These are phyloP conservation scores for Pythium oligandrum DNA, from an alignment of 352 stramenopile species.

Conservation along the genomic window DNA sequence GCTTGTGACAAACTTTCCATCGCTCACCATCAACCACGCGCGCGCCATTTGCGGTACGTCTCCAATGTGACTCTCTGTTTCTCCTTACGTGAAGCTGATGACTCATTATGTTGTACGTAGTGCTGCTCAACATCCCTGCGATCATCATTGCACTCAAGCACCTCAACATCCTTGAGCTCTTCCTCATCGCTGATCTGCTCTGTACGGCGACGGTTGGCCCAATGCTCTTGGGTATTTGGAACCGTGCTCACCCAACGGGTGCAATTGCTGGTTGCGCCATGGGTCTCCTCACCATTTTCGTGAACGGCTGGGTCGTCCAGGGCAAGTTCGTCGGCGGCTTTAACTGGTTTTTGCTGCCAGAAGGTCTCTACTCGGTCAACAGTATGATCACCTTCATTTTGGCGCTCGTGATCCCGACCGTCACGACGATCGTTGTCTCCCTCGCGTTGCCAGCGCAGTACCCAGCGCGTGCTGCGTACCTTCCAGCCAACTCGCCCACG, in stretches of 20 bases:
- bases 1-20: conserved; percentile 66
- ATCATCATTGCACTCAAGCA: conserved; percentile 62
- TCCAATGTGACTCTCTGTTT: not conserved
- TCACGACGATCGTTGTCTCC: conserved; percentile 53
- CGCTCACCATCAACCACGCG: conserved; percentile 43
- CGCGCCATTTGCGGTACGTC: conserved; percentile 35
- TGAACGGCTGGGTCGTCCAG: conserved; percentile 48
- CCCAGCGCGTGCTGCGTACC: too few species aligned
- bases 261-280: conserved; percentile 44
- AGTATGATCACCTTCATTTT: conserved; percentile 83
- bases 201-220: conserved; percentile 68
- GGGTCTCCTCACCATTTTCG: conserved; percentile 67
- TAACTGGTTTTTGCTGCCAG: conserved; percentile 68
- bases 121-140: conserved; percentile 63
- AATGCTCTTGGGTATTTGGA: conserved; percentile 65
- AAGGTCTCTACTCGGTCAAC: conserved; percentile 69
- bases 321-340: conserved; percentile 69
- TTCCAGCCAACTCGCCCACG: too few species aligned
- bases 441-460: conserved; percentile 29
- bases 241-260: conserved; percentile 29
- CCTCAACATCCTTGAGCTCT: conserved; percentile 66
- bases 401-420: conserved; percentile 51
- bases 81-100: not conserved
- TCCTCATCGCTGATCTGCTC: conserved; percentile 70
- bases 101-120: conserved; percentile 11